Evolutionary conservation across 805 yeast species (phyloP), one percentile per base, ranked within the genome.

Genomic region (Cyberlindnera sargentensis): DNA sequence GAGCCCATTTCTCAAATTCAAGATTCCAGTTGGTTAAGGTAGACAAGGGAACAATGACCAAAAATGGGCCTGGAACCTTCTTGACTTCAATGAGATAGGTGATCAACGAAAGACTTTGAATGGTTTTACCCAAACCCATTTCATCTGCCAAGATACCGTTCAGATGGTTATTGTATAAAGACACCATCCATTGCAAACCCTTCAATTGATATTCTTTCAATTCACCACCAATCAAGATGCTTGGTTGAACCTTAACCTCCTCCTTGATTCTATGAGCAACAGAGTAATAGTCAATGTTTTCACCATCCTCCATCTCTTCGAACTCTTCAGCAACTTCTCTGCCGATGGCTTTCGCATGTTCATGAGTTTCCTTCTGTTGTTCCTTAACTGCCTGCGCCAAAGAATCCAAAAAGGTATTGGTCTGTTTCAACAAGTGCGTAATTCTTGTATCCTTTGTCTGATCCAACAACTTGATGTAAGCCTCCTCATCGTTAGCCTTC

Each of bases 151-250:
- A 67, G 51, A 93, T 93, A 71, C 99, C 99, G 61, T 93, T 93
- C 57, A 93, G 73, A 63, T 88, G 95, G 65, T 93, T 93, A 62
- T 93, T 93, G 68, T 76, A 93, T 46, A 93, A 67, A 0, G 99
- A 93, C 3, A 93, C 95, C 99, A 93, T 93, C 99, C 99, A 93
- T 61, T 93, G 96, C 44, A 93, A 71, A 60, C 99, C 99, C 61
- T 84, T 84, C 39, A 93, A 31, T 66, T 93, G 95, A 61, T 85
- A 85, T 55, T 85, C 95, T 60, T 85, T 85, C 58, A 85, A 68
- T 32, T 73, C 71, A 54, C 95, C 95, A 47, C 95, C 95, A 31
- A 85, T 77, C 41, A 85, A 66, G 23, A 84, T 75, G 3, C 70
- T 47, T 3, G 95, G 89, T 57, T 85, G 95, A 42, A 70, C 76